phyloP scores from a whole-genome alignment of 306 rosid genomes.

The Dalbergia cultrata region DNA sequence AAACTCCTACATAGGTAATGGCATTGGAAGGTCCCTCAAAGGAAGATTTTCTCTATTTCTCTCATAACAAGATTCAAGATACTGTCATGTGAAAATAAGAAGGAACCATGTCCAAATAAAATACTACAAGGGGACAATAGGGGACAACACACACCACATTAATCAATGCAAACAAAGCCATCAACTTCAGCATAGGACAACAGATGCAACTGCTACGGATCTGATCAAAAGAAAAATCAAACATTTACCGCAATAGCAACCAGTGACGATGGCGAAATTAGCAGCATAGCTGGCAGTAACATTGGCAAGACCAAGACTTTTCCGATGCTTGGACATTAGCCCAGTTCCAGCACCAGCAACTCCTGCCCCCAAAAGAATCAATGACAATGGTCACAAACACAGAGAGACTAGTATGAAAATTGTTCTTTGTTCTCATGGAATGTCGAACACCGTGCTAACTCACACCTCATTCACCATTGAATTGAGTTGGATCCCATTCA shows the following conservation, averaged over 20 bases:
- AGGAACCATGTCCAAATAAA: conserved; percentile 21
- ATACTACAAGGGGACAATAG: background rate
- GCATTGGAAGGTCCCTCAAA: background rate
- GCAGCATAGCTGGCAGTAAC: conserved; percentile 77
- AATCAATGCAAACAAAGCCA: background rate
- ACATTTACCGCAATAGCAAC: conserved; percentile 85
- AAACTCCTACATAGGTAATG: background rate
- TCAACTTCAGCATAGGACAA: background rate
- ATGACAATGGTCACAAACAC: conserved; percentile 27
- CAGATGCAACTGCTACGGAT: conserved; percentile 13
- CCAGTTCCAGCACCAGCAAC: conserved; percentile 89
- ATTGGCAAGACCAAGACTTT: conserved; percentile 68
- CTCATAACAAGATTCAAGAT: background rate
- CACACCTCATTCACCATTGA: too few species aligned
- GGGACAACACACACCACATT: conserved; percentile 2
- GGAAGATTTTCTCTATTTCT: background rate
- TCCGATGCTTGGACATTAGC: conserved; percentile 77
- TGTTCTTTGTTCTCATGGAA: too few species aligned
- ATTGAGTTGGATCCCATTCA: too few species aligned
- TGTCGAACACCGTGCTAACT: too few species aligned
- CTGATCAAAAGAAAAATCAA: conserved; percentile 10
- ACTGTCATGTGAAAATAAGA: background rate
- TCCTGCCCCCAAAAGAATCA: conserved; percentile 58
- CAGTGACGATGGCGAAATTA: conserved; percentile 76
- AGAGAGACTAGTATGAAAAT: background rate